Percentiles rank a stretch among this genome's conserved stretches.
These are phyloP conservation scores for Pichia exigua DNA, from an alignment of 805 yeast species.

Conservation along the genomic window DNA sequence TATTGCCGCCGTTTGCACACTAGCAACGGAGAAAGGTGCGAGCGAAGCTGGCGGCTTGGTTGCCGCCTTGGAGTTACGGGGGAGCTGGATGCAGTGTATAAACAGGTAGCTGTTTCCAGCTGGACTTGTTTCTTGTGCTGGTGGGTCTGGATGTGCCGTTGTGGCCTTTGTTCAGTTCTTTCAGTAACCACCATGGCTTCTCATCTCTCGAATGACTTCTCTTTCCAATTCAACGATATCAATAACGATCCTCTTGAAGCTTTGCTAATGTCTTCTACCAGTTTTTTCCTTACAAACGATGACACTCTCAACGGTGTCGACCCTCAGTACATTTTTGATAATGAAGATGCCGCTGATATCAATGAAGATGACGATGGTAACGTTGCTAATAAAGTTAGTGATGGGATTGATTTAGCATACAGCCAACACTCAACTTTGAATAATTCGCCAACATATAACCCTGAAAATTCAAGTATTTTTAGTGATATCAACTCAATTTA, in stretches of 20 bases:
- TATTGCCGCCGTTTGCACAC: too few species aligned
- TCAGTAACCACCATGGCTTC: not conserved
- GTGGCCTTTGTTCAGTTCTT: not conserved
- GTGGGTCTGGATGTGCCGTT: too few species aligned
- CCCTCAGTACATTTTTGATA: too few species aligned
- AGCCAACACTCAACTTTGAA: not conserved
- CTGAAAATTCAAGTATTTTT: not conserved
- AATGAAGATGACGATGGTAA: not conserved
- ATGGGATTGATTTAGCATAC: not conserved
- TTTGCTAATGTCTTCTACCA: not conserved
- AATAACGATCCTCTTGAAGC: not conserved
- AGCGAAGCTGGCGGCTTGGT: too few species aligned
- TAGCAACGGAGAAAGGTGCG: too few species aligned
- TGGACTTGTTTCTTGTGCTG: too few species aligned
- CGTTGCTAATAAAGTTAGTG: not conserved
- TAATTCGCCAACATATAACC: not conserved
- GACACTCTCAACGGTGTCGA: not conserved
- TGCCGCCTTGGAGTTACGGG: too few species aligned
- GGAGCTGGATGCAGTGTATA: too few species aligned
- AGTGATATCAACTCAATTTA: constrained; percentile 3
- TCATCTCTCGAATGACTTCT: not conserved
- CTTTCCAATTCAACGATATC: not conserved
- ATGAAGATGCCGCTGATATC: too few species aligned
- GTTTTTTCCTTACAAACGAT: not conserved
- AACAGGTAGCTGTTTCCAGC: too few species aligned